Evolutionary conservation across 768 basidiomycete species (phyloP).

Genomic region (Boletus pseudo-olivaceus): DNA sequence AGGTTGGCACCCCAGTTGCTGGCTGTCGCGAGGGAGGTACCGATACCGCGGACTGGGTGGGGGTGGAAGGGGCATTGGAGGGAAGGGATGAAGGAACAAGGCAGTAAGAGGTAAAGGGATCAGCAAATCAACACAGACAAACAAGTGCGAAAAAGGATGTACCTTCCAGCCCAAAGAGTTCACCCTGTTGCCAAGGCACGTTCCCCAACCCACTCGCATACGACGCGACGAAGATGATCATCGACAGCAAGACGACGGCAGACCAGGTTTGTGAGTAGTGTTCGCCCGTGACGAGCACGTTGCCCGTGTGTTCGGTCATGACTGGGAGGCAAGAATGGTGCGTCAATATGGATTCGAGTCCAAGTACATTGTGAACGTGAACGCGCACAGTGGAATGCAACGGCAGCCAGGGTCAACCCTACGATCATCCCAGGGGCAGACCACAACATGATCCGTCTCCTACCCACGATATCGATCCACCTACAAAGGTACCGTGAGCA

Average conservation of each 20-base stretch:
- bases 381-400: slow-evolving; percentile 52
- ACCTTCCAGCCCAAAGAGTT: slow-evolving; percentile 53
- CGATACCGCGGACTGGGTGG: slow-evolving; percentile 64
- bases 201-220: slow-evolving; percentile 80
- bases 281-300: slow-evolving; percentile 55
- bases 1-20: slow-evolving; percentile 79
- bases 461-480: slow-evolving; percentile 64
- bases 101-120: neutral
- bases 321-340: slow-evolving; percentile 30
- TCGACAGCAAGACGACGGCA: slow-evolving; percentile 66
- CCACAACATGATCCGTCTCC: slow-evolving; percentile 65
- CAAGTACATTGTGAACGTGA: neutral
- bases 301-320: slow-evolving; percentile 59
- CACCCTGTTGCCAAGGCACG: slow-evolving; percentile 86
- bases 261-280: slow-evolving; percentile 62
- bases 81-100: neutral
- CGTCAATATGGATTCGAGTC: neutral
- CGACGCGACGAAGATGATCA: slow-evolving; percentile 79
- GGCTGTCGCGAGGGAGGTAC: slow-evolving; percentile 69
- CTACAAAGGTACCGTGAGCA: slow-evolving; percentile 5
- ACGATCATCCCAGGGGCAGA: slow-evolving; percentile 73
- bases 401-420: slow-evolving; percentile 57
- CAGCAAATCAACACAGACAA: neutral
- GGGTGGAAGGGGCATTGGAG: neutral
- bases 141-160: neutral